These are phyloP conservation scores for Arachnomyces sp. DNA, from an alignment of 2,329 filamentous ascomycete species.

Conservation along the genomic window DNA sequence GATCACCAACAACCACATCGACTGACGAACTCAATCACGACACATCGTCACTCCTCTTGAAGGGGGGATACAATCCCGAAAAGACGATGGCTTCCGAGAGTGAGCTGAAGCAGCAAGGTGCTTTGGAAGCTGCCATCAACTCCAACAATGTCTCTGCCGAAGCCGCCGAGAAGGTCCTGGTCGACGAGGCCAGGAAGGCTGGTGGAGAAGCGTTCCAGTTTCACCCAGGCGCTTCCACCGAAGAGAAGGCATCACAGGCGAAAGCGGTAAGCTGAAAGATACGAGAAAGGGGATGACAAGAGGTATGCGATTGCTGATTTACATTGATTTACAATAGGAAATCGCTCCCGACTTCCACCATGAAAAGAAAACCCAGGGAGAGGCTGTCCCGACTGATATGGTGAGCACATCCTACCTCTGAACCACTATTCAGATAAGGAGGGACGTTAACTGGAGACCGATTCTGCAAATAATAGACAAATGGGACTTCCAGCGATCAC, in stretches of 20 bases:
- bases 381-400: constrained; percentile 65
- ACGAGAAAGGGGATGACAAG: not conserved
- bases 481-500: constrained; percentile 63
- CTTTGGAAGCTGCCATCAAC: constrained; percentile 62
- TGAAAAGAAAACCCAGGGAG: constrained; percentile 31
- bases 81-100: constrained; percentile 25
- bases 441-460: not conserved
- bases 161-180: constrained; percentile 64
- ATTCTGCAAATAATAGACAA: constrained; percentile 4
- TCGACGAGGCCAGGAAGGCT: constrained; percentile 69
- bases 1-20: constrained; percentile 14
- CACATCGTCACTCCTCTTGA: too few species aligned
- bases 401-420: constrained; percentile 28
- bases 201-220: constrained; percentile 78
- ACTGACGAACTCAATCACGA: too few species aligned
- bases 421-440: not conserved
- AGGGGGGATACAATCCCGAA: too few species aligned
- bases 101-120: constrained; percentile 77
- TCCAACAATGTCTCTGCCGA: constrained; percentile 53
- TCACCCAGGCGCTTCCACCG: constrained; percentile 72
- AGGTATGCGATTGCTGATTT: not conserved
- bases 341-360: constrained; percentile 48
- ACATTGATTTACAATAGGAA: constrained; percentile 3
- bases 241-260: constrained; percentile 76
- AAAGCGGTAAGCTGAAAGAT: constrained; percentile 55